A percentile compares a stretch with the other conserved stretches of the same genome.
Conservation (phyloP, 2,329 filamentous ascomycete species). For the Aschersonia sp. region DNA sequence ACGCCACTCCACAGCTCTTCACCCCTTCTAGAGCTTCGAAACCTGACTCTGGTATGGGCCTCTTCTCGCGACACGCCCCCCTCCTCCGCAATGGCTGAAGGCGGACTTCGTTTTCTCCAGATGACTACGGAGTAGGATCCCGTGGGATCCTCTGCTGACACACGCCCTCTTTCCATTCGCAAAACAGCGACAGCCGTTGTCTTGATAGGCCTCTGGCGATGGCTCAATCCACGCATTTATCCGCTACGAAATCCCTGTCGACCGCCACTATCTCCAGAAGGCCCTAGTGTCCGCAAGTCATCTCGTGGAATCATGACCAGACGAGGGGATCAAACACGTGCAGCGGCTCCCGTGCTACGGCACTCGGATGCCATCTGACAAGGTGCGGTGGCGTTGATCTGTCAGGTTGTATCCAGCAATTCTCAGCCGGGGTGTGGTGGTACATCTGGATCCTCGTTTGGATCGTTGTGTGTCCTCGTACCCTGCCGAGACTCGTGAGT, state of each 20-base stretch:
- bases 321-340: slow-evolving; percentile 5
- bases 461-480: slow-evolving; percentile 1
- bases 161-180: background rate
- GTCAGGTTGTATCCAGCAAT: slow-evolving; percentile 3
- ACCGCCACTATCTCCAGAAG: slow-evolving; percentile 7
- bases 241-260: slow-evolving; percentile 7
- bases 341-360: slow-evolving; percentile 4
- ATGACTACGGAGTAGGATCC: background rate
- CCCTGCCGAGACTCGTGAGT: slow-evolving; percentile 4
- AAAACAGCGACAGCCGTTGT: slow-evolving; percentile 6
- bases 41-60: background rate
- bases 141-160: background rate
- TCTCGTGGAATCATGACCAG: slow-evolving; percentile 3
- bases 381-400: background rate
- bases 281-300: slow-evolving; percentile 6
- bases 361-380: slow-evolving; percentile 4
- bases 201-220: slow-evolving; percentile 3
- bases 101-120: background rate
- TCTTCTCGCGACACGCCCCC: background rate
- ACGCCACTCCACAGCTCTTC: background rate
- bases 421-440: slow-evolving; percentile 9
- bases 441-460: slow-evolving; percentile 7
- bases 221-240: slow-evolving; percentile 4
- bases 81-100: background rate
- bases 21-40: background rate